These are phyloP conservation scores for Macrolepiota dolichaula DNA, from an alignment of 768 basidiomycete genomes.

Conservation along the genomic window DNA sequence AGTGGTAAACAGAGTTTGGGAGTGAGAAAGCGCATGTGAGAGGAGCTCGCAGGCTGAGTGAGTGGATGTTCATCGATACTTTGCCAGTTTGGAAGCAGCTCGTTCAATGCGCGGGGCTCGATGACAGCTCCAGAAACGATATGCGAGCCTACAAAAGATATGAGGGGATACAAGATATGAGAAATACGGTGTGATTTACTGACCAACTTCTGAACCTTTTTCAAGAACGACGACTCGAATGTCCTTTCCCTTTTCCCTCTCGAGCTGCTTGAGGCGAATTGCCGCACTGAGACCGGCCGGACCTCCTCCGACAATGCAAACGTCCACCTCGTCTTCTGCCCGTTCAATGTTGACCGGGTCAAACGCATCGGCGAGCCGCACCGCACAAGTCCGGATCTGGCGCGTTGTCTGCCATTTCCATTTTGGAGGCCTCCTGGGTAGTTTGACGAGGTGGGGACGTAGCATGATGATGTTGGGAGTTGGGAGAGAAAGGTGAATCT, in stretches of 20 bases:
- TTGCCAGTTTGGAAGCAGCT: conserved; percentile 86
- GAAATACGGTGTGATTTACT: neutral
- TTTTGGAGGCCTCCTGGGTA: neutral
- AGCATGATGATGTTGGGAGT: neutral
- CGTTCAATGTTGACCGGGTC: conserved; percentile 70
- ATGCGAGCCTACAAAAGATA: conserved; percentile 69
- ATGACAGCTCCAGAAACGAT: conserved; percentile 95
- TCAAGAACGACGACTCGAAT: conserved; percentile 92
- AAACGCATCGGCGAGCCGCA: conserved; percentile 21
- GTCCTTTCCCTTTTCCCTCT: conserved; percentile 72
- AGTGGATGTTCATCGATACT: conserved; percentile 67
- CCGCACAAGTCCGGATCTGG: neutral
- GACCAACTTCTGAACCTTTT: conserved; percentile 91
- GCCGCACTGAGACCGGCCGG: conserved; percentile 97
- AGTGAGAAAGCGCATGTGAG: conserved; percentile 86
- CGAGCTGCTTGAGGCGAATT: conserved; percentile 91
- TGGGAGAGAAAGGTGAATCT: neutral
- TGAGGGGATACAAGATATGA: neutral
- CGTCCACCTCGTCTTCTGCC: conserved; percentile 89
- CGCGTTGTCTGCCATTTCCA: neutral
- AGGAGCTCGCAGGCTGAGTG: conserved; percentile 72
- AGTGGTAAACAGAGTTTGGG: conserved; percentile 66
- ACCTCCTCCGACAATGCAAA: conserved; percentile 95
- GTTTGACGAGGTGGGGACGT: neutral
- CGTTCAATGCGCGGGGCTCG: conserved; percentile 87